phyloP scores from a whole-genome alignment of 139 green algal genomes.

The Nannochloris sp. region DNA sequence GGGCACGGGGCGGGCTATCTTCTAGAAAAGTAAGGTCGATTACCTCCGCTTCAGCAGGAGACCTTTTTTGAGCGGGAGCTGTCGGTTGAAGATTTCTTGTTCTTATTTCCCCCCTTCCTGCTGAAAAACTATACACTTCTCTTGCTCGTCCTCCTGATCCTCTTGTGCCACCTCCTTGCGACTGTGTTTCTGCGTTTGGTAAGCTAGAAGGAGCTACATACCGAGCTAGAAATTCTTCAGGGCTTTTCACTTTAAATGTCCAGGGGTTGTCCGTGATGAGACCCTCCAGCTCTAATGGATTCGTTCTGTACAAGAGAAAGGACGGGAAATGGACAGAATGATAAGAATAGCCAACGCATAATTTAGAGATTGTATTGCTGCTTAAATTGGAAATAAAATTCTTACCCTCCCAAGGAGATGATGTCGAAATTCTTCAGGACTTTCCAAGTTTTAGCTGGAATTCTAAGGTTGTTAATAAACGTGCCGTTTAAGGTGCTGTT shows the following conservation, averaged over 20 bases:
- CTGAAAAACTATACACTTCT: too few relatives aligned
- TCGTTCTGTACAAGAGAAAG: not conserved
- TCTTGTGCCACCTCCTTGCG: too few relatives aligned
- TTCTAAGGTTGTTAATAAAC: slow-evolving; percentile 2
- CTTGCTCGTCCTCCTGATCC: too few relatives aligned
- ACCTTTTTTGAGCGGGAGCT: too few relatives aligned
- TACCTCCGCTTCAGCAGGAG: not conserved
- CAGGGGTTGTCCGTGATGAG: not conserved
- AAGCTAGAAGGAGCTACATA: not conserved
- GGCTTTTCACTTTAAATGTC: not conserved
- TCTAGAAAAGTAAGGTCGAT: not conserved
- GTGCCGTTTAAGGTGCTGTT: slow-evolving; percentile 2
- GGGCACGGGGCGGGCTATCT: too few relatives aligned
- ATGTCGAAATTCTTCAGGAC: not conserved
- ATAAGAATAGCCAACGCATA: not conserved
- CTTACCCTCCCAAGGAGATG: not conserved
- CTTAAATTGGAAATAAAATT: too few relatives aligned
- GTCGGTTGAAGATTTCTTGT: too few relatives aligned
- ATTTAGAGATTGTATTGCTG: not conserved
- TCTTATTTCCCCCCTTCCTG: too few relatives aligned
- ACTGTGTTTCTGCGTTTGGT: not conserved
- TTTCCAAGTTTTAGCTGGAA: not conserved
- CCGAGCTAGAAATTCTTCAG: not conserved
- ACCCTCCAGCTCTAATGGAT: not conserved
- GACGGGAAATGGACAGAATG: not conserved